Percentiles rank a stretch among this genome's conserved stretches.
phyloP scores from a whole-genome alignment of 352 stramenopile genomes.

The Globisporangium paddicum region DNA sequence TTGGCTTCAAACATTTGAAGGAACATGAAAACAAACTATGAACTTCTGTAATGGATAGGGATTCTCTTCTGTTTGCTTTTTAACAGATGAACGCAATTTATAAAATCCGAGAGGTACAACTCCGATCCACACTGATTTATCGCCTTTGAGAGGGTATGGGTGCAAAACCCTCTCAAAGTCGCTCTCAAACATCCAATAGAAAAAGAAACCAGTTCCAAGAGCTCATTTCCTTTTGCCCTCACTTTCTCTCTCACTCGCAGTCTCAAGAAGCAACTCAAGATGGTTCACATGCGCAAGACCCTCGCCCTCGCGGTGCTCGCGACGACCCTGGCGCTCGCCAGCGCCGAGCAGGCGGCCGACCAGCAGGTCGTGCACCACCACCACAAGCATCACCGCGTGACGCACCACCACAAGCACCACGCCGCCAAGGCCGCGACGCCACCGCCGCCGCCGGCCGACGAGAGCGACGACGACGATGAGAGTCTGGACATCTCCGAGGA shows the following conservation, averaged over 20 bases:
- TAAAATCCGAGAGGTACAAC: no score
- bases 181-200: background rate
- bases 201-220: slow-evolving; percentile 3
- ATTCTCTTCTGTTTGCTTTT: no score
- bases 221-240: slow-evolving; percentile 12
- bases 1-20: no score
- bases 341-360: background rate
- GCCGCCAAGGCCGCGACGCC: background rate
- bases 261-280: background rate
- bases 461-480: slow-evolving; percentile 16
- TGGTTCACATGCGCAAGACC: slow-evolving; percentile 18
- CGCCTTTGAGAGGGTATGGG: slow-evolving; percentile 4
- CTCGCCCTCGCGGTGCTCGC: slow-evolving; percentile 15
- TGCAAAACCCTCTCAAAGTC: background rate
- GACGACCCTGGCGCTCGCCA: slow-evolving; percentile 9
- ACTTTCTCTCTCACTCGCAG: background rate
- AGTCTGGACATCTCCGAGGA: slow-evolving; percentile 4
- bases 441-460: background rate
- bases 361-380: slow-evolving; percentile 10
- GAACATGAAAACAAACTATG: no score
- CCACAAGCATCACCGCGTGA: slow-evolving; percentile 6
- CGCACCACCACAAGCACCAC: slow-evolving; percentile 8
- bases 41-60: no score
- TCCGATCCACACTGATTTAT: slow-evolving; percentile 17
- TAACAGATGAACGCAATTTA: no score